phyloP scores from a whole-genome alignment of 2,329 filamentous ascomycete species.

The Neonectria hederae region DNA sequence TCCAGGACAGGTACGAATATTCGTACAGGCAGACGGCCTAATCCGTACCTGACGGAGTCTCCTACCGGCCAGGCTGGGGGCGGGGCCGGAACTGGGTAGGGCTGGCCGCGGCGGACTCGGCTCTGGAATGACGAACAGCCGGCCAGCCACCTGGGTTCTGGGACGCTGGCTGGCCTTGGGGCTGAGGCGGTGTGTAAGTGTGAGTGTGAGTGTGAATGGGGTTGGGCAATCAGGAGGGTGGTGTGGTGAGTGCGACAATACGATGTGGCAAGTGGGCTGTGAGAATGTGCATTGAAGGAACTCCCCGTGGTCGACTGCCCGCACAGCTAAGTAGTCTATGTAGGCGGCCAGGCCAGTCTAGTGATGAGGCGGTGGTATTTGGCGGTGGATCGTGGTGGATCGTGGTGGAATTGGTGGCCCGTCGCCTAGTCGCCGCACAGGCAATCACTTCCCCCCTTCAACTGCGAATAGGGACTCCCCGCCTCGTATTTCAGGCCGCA shows the following conservation, averaged over 20 bases:
- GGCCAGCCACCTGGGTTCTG: no score
- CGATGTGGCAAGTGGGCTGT: no score
- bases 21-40: background rate
- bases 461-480: background rate
- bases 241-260: no score
- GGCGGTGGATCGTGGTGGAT: background rate
- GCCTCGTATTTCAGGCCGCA: slow-evolving; percentile 9
- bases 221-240: no score
- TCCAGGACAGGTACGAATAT: background rate
- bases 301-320: no score
- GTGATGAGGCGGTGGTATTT: no score
- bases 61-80: background rate
- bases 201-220: background rate
- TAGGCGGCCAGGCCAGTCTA: no score
- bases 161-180: no score
- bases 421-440: background rate
- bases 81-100: background rate
- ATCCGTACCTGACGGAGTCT: background rate
- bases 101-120: background rate
- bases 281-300: no score
- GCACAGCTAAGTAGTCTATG: no score
- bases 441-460: background rate
- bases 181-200: background rate
- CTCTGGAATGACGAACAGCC: background rate
- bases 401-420: background rate